These are phyloP conservation scores for Kitagawia praeruptora DNA, from an alignment of 129 eudicot species.

Conservation along the genomic window DNA sequence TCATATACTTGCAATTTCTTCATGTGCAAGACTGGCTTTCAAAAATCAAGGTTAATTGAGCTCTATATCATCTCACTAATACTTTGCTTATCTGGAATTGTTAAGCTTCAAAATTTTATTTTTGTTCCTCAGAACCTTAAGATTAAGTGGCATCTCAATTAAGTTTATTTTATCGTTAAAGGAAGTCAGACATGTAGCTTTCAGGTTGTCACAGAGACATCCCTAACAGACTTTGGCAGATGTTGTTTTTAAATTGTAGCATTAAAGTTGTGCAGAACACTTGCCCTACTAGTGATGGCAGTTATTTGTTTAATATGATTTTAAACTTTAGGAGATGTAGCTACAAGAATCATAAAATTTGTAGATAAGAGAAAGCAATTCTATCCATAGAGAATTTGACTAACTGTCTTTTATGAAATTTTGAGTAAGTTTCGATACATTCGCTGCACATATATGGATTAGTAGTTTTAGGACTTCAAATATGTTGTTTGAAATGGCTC, in stretches of 20 bases:
- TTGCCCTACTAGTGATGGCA: neutral
- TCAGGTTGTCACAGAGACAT: neutral
- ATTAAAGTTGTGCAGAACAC: neutral
- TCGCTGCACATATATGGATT: neutral
- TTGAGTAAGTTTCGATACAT: neutral
- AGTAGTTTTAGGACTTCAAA: neutral
- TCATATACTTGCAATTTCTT: slow-evolving; percentile 94
- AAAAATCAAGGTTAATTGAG: slow-evolving; percentile 58
- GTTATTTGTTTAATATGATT: neutral
- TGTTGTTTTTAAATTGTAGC: neutral
- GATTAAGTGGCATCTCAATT: neutral
- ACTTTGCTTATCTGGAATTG: neutral
- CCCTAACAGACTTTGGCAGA: neutral
- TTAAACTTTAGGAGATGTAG: neutral
- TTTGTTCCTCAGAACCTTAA: neutral
- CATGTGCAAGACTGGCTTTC: slow-evolving; percentile 93
- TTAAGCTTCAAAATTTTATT: neutral
- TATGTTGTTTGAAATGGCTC: neutral
- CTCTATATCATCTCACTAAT: slow-evolving; percentile 9
- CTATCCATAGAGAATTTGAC: neutral
- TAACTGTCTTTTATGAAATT: neutral
- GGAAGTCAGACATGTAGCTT: neutral
- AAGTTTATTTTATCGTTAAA: neutral
- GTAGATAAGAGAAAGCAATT: neutral
- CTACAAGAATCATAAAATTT: neutral